These are phyloP conservation scores for Colletotrichum theobromicola DNA, from an alignment of 2,329 filamentous ascomycete species.

Conservation along the genomic window DNA sequence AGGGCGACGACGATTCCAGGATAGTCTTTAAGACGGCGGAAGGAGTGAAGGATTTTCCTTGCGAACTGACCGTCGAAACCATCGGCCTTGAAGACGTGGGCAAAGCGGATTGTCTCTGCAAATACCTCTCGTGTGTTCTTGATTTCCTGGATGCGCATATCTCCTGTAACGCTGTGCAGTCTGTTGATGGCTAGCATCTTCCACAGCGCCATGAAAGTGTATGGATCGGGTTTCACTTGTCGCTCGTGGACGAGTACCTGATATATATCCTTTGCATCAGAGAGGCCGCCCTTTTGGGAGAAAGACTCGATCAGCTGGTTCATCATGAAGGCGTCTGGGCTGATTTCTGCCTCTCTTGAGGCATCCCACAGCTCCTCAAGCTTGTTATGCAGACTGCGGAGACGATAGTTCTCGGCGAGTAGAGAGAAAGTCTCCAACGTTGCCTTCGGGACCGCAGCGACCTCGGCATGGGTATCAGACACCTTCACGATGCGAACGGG, in stretches of 20 bases:
- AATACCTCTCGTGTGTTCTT: conserved; percentile 47
- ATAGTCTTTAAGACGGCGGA: conserved; percentile 50
- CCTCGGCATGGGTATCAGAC: not conserved
- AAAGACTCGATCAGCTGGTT: conserved; percentile 77
- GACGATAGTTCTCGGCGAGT: conserved; percentile 73
- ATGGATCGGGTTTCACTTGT: conserved; percentile 64
- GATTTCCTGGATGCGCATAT: conserved; percentile 33
- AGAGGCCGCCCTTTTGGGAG: conserved; percentile 62
- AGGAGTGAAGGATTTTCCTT: conserved; percentile 55
- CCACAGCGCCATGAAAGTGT: conserved; percentile 75
- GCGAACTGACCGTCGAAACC: conserved; percentile 52
- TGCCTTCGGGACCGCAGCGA: conserved; percentile 56
- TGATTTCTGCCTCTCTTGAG: conserved; percentile 67
- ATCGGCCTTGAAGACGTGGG: conserved; percentile 46
- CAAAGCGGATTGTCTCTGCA: conserved; percentile 53
- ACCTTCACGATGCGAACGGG: conserved; percentile 30
- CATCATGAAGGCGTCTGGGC: conserved; percentile 75
- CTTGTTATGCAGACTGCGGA: conserved; percentile 61
- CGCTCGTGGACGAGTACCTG: conserved; percentile 53
- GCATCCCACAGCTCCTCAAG: conserved; percentile 67
- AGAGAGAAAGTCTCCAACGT: conserved; percentile 81
- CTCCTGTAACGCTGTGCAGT: conserved; percentile 38
- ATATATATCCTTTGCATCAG: conserved; percentile 62
- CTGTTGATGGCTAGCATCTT: conserved; percentile 60
- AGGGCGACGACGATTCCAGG: conserved; percentile 52